A percentile compares a stretch with the other conserved stretches of the same genome.
phyloP scores from a whole-genome alignment of 306 rosid species.

The Argentina anserina region DNA sequence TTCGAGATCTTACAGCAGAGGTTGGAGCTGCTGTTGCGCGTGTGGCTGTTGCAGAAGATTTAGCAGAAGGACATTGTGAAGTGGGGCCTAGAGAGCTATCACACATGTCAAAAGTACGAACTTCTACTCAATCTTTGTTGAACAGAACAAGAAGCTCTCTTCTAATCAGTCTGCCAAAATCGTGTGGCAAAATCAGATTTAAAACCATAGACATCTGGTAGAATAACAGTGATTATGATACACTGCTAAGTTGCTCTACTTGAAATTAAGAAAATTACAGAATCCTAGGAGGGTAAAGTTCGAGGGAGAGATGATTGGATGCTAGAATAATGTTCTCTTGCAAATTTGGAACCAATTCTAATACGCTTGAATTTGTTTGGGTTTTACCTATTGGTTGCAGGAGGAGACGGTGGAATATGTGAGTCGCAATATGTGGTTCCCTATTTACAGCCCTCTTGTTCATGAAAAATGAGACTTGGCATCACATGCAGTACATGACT shows the following conservation, averaged over 20 bases:
- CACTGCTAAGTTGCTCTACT: not conserved
- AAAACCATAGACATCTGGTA: not conserved
- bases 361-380: conserved; percentile 17
- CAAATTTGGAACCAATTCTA: not conserved
- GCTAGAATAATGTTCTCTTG: not conserved
- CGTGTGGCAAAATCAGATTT: not conserved
- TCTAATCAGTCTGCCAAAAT: not conserved
- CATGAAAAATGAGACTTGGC: conserved; percentile 49
- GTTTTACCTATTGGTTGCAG: conserved; percentile 36
- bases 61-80: conserved; percentile 78
- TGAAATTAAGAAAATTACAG: not conserved
- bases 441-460: conserved; percentile 78
- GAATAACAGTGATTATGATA: not conserved
- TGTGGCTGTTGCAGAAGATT: conserved; percentile 69
- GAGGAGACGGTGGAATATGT: conserved; percentile 61
- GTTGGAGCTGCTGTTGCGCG: conserved; percentile 91
- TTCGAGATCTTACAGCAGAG: conserved; percentile 69
- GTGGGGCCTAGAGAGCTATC: conserved; percentile 60
- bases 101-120: conserved; percentile 73
- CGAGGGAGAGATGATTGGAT: not conserved
- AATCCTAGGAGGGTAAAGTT: not conserved
- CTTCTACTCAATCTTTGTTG: not conserved
- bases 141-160: not conserved
- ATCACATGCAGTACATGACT: not conserved
- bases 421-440: conserved; percentile 70